Conservation (phyloP, 306 rosid genomes). For the Inga laurina region DNA sequence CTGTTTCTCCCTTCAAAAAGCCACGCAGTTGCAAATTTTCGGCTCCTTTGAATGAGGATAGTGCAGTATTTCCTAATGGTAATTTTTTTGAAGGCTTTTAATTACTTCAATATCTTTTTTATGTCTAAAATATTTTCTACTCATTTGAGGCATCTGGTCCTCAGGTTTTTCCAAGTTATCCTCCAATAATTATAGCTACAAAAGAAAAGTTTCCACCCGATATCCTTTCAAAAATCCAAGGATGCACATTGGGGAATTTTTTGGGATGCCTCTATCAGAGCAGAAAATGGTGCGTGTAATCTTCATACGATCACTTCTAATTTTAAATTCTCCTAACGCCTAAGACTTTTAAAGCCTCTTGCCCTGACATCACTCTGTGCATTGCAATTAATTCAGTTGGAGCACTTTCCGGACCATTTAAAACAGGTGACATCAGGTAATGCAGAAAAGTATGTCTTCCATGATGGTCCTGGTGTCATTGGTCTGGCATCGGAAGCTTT, state of each 20-base stretch:
- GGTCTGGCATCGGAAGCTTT: constrained; percentile 68
- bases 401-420: constrained; percentile 39
- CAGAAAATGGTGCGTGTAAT: constrained; percentile 50
- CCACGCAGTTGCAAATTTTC: constrained; percentile 65
- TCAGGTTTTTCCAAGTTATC: constrained; percentile 62
- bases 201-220: constrained; percentile 60
- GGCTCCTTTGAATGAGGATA: constrained; percentile 49
- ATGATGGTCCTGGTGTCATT: constrained; percentile 48
- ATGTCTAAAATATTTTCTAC: constrained; percentile 26
- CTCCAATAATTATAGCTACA: constrained; percentile 49
- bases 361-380: constrained; percentile 34
- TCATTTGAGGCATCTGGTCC: constrained; percentile 35
- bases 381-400: constrained; percentile 49
- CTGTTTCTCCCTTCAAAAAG: constrained; percentile 74
- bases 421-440: constrained; percentile 56
- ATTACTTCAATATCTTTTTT: not conserved
- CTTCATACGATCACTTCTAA: not conserved
- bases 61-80: constrained; percentile 49
- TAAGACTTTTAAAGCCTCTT: constrained; percentile 23
- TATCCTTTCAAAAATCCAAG: constrained; percentile 65
- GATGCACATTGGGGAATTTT: constrained; percentile 62
- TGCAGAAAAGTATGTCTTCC: constrained; percentile 61
- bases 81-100: constrained; percentile 18
- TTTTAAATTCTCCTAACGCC: constrained; percentile 28
- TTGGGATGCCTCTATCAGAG: constrained; percentile 44